Base-by-base conservation (phyloP, 2,329 filamentous ascomycete species). In the Diaporthe citrichinensis region DNA sequence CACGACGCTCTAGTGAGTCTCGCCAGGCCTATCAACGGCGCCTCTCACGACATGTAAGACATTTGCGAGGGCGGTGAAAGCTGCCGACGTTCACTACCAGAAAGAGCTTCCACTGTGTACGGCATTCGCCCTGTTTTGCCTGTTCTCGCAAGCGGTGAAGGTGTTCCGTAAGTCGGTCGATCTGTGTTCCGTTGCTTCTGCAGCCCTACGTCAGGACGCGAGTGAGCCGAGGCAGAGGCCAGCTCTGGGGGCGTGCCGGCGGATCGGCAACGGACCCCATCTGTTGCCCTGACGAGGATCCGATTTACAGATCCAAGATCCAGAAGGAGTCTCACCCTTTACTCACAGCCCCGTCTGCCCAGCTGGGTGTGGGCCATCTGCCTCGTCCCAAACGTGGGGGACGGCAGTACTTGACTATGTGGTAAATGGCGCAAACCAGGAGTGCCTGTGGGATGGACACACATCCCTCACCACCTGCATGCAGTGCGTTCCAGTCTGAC, bases 381-480 rank as follows among this genome's bases (percentile, higher is more conserved):
- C 25, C 46, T 39, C 65, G 23, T 39, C 46, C 31, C 23, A 53
- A 41, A 69, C 65, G 65, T 69, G 65, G 65, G 65, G 65, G 49
- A 68, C 31, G 14, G 65, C n/a, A 69, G 28, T 25, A 55, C 23
- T 51, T 28, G 20, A 23, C n/a, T 36, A 14, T 55, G 31, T 69
- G 65, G 65, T 68, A 68, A 69, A 69, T 69, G 65, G 65, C 65
- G 65, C 65, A 69, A 31, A 41, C 65, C 46, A 69, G 65, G 65
- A 69, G 65, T 69, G 65, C 65, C 65, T 69, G 65, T 39, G 65
- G 65, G 65, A 69, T 51, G 44, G n/a, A 14, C 9, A 51, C 62
- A 41, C 34, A 39, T 41, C 34, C 34, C n/a, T 23, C 23, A 69
- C 34, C 49, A 55, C 46, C 25, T 68, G 46, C 46, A 69, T 69